Base-by-base conservation (phyloP, 1,139 yeast species). In the Kodamaea arcana region DNA sequence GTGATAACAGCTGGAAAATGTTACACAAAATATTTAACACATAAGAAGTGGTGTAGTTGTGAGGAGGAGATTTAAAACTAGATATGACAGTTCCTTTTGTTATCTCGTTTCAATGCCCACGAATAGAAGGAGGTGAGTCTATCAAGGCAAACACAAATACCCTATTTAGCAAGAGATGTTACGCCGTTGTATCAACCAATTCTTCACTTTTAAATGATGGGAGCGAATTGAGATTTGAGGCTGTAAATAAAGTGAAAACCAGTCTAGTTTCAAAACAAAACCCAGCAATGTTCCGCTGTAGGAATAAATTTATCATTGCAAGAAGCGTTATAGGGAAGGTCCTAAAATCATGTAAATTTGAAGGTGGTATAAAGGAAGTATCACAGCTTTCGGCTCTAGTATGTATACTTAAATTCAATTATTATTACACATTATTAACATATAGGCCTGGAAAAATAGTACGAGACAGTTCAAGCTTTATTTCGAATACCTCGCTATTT, bases 141-240 rank as follows among this genome's bases (percentile, higher is more conserved):
- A 8, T 8, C 23, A 20, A 20, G 23, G 11, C 23, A 8, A 11
- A 20, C 11, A 8, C 11, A 11, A 20, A 20, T 8, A 11, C 8
- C 23, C 11, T 20, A 20, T 8, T 20, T 11, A 8, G n/a, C 27
- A 24, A 24, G 15, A n/a, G 8, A 13, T 15, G 20, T 10, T n/a
- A 8, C 3, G 18, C 29, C n/a, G 8, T 20, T 7, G 11, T 34
- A 6, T 32, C 37, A 17, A 17, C 31, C 11, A 17, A 14, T 24
- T 9, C n/a, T 24, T 9, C 7, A 12, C 27, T 14, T 12, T 12
- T 24, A 11, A 12, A 24, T 7, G 7, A 9, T 24, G 15, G 12
- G n/a, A 24, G 13, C n/a, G n/a, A n/a, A n/a, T n/a, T n/a, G n/a
- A n/a, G n/a, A n/a, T n/a, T n/a, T n/a, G n/a, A n/a, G n/a, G n/a